A percentile compares a stretch with the other conserved stretches of the same genome.
These are phyloP conservation scores for Fusarium caatingaense DNA, from an alignment of 2,329 filamentous ascomycete species.

Conservation along the genomic window DNA sequence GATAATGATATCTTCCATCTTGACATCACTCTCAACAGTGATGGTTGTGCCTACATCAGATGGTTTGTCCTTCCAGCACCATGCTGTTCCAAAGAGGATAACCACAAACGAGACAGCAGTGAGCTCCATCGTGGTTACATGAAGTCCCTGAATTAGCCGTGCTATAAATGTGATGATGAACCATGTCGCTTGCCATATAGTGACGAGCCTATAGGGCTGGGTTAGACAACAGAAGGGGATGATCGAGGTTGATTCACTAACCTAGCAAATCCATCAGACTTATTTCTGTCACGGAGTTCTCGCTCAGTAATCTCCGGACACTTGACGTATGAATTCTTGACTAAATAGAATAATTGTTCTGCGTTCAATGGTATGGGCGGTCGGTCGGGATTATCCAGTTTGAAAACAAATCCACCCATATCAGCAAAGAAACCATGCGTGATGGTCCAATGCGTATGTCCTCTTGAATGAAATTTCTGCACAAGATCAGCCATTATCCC, in stretches of 20 bases:
- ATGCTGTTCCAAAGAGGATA: conserved; percentile 21
- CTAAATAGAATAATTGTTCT: conserved; percentile 29
- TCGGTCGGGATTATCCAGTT: fast-evolving
- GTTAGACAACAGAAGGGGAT: not conserved
- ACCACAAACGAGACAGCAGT: conserved; percentile 14
- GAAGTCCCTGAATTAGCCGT: not conserved
- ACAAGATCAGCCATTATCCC: no score
- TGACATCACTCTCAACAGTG: not conserved
- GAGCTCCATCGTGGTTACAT: conserved; percentile 25
- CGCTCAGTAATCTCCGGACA: not conserved
- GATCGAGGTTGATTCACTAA: not conserved
- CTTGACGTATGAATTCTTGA: not conserved
- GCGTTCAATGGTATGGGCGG: conserved; percentile 7
- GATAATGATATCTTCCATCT: not conserved
- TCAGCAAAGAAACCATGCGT: conserved; percentile 28
- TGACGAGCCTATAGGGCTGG: not conserved
- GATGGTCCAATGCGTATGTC: conserved; percentile 9
- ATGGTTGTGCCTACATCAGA: conserved; percentile 14
- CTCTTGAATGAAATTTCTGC: conserved; percentile 8
- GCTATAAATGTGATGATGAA: conserved; percentile 17
- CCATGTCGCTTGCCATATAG: conserved; percentile 20
- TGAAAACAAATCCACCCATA: conserved; percentile 24
- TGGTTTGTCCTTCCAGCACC: conserved; percentile 31
- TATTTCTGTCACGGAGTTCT: conserved; percentile 9
- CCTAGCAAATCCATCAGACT: conserved; percentile 24